These are phyloP conservation scores for Pichia scutulata DNA, from an alignment of 805 yeast genomes.

Conservation along the genomic window DNA sequence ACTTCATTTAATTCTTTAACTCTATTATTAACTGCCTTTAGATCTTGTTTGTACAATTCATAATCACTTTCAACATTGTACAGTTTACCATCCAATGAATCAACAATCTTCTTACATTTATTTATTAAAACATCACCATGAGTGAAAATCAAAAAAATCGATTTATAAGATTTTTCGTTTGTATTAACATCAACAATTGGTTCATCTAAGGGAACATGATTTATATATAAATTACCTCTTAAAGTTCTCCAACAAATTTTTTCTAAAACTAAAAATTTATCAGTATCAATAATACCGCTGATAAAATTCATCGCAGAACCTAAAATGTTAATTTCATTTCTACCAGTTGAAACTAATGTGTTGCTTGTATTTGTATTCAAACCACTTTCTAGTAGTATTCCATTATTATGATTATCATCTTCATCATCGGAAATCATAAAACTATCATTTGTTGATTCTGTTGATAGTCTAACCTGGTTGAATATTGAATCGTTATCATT, in stretches of 20 bases:
- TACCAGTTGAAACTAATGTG: constrained; percentile 20
- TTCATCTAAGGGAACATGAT: constrained; percentile 65
- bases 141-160: constrained; percentile 81
- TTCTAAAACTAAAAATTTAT: constrained; percentile 62
- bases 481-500: constrained; percentile 19
- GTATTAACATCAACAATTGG: constrained; percentile 53
- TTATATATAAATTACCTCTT: constrained; percentile 84
- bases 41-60: constrained; percentile 35
- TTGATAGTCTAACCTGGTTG: constrained; percentile 21
- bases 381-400: constrained; percentile 16
- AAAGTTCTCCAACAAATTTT: constrained; percentile 86
- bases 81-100: constrained; percentile 78
- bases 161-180: constrained; percentile 53
- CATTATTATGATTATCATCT: not conserved
- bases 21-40: constrained; percentile 41
- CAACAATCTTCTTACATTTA: constrained; percentile 72
- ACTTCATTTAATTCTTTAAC: constrained; percentile 42
- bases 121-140: constrained; percentile 72
- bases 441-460: constrained; percentile 9
- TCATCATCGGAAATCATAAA: constrained; percentile 15
- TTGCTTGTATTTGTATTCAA: not conserved
- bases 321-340: constrained; percentile 29
- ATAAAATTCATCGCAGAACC: constrained; percentile 42
- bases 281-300: constrained; percentile 74
- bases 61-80: constrained; percentile 46